Percentiles rank a stretch among this genome's conserved stretches.
Conservation (phyloP, 306 rosid species). For the Cucurbita pepo region DNA sequence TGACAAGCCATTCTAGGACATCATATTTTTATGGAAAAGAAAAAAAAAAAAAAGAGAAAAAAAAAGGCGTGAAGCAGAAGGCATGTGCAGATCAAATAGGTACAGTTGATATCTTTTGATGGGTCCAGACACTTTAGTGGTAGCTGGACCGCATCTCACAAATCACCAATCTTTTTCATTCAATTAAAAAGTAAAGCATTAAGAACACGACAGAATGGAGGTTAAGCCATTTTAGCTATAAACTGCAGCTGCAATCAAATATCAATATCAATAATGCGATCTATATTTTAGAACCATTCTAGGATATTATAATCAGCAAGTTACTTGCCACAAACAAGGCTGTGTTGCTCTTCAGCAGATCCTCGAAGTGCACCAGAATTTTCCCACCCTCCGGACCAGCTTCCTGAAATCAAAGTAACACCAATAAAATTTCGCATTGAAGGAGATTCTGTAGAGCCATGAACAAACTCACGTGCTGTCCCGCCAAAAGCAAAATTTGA, state of each 20-base stretch:
- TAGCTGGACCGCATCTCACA: background rate
- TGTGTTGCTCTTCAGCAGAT: slow-evolving; percentile 84
- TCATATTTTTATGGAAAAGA: background rate
- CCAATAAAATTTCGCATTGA: background rate
- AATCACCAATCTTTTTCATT: background rate
- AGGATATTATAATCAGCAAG: background rate
- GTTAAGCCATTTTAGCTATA: no score
- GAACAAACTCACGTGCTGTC: background rate
- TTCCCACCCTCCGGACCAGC: slow-evolving; percentile 89
- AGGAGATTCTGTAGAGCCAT: background rate
- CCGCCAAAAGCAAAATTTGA: background rate
- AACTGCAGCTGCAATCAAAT: background rate
- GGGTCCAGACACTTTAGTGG: background rate
- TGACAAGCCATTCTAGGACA: background rate
- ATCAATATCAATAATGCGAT: background rate
- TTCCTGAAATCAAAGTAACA: slow-evolving; percentile 41
- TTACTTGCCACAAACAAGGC: slow-evolving; percentile 78
- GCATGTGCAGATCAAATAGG: background rate
- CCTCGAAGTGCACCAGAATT: slow-evolving; percentile 87
- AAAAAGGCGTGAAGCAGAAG: background rate
- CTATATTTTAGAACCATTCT: background rate
- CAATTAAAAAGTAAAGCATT: background rate
- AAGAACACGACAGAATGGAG: background rate
- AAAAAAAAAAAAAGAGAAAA: background rate
- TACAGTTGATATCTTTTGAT: background rate